Base-by-base conservation (phyloP, 2,329 filamentous ascomycete genomes). In the Lecanicillium sp. region DNA sequence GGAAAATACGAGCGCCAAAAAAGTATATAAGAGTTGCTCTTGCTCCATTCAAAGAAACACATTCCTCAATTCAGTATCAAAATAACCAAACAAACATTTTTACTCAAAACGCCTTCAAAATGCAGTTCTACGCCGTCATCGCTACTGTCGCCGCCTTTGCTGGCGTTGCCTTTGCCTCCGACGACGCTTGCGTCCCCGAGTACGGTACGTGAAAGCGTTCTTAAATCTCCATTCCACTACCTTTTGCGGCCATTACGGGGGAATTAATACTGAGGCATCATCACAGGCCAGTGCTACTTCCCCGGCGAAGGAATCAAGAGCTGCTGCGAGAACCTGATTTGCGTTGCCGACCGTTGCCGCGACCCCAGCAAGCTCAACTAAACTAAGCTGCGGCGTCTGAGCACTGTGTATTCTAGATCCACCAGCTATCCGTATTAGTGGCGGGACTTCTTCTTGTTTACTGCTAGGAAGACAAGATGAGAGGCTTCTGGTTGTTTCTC, bases 271-370 rank as follows among this genome's bases (percentile, higher is more conserved):
- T 3, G 31, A 39, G 35, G 29, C 35, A 2, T 31, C 35, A 9
- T 38, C 20, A 20, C 37, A 30, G 16, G 27, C 32, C 37, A 40
- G 34, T 40, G 37, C 37, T 40, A 34, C 37, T 27, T 30, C 12
- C 17, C 32, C 17, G 32, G 32, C 25, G 18, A 35, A 27, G 16
- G 31, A n/a, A 17, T 11, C 17, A 34, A 34, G 30, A 4, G 9
- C 13, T 40, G 37, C 32, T 35, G 37, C 18, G 32, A 40, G 6
- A 32, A 27, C 17, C 19, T 35, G 3, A 35, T 35, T 19, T 35
- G 32, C 19, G 37, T 32, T 14, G 32, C 37, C 3, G 37, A 40
- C 32, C 18, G 27, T 27, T 40, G 32, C 37, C 19, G 32, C 22
- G 31, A 39, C 9, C n/a, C n/a, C n/a, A n/a, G n/a, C n/a, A n/a